These are phyloP conservation scores for Thelephora terrestris DNA, from an alignment of 1,284 basidiomycete species.

Conservation along the genomic window DNA sequence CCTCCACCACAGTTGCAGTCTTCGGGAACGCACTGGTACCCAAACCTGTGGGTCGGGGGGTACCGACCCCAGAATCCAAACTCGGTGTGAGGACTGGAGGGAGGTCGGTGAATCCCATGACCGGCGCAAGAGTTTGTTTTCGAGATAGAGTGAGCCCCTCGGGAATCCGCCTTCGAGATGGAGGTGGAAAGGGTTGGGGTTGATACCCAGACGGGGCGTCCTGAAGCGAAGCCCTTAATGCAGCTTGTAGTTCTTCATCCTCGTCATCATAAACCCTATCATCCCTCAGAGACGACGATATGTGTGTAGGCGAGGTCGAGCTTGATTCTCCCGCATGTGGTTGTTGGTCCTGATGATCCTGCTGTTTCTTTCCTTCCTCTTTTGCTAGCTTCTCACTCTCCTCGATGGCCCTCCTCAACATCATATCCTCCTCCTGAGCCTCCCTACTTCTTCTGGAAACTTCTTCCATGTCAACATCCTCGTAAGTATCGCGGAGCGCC, in stretches of 20 bases:
- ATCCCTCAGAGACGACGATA: slow-evolving; percentile 13
- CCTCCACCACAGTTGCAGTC: slow-evolving; percentile 9
- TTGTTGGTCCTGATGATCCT: not conserved
- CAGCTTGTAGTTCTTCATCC: slow-evolving; percentile 77
- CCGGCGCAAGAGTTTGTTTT: slow-evolving; percentile 3
- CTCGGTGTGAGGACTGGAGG: slow-evolving; percentile 2
- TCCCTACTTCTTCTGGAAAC: slow-evolving; percentile 18
- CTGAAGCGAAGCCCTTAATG: slow-evolving; percentile 74
- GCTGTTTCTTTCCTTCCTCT: slow-evolving; percentile 16
- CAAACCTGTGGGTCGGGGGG: too few relatives aligned
- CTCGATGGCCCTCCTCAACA: slow-evolving; percentile 53
- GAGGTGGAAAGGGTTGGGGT: slow-evolving; percentile 23
- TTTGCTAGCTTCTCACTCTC: slow-evolving; percentile 49
- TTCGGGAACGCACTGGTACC: not conserved
- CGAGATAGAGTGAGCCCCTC: too few relatives aligned
- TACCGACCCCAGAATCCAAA: too few relatives aligned
- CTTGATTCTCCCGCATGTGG: not conserved
- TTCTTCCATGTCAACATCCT: slow-evolving; percentile 27
- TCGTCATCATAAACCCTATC: slow-evolving; percentile 72
- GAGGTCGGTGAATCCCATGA: slow-evolving; percentile 10
- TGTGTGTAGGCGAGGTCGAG: slow-evolving; percentile 1
- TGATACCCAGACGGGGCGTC: slow-evolving; percentile 46
- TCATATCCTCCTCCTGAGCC: slow-evolving; percentile 46
- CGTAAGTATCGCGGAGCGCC: slow-evolving; percentile 50
- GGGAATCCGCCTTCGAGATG: slow-evolving; percentile 7